A percentile compares a stretch with the other conserved stretches of the same genome.
Evolutionary conservation across 2,329 filamentous ascomycete species (phyloP).

Genomic region (Zymoseptoria brevis): DNA sequence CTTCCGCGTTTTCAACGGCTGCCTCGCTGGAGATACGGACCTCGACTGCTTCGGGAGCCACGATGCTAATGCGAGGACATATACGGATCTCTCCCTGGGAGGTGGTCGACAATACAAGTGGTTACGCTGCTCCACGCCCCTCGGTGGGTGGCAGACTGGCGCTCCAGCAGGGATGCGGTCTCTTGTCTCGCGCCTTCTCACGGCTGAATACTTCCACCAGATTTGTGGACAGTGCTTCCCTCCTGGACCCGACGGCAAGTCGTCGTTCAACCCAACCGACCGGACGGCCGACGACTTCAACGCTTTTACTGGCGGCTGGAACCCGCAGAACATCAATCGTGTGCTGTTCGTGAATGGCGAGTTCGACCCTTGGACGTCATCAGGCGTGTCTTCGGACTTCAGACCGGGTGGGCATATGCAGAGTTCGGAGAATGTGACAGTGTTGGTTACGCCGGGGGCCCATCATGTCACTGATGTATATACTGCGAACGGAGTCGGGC

Average conservation of each 20-base stretch:
- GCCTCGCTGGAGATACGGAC: slow-evolving; percentile 38
- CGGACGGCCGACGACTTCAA: slow-evolving; percentile 46
- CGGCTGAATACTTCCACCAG: slow-evolving; percentile 45
- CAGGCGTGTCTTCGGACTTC: neutral
- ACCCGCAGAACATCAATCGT: neutral
- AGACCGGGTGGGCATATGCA: neutral
- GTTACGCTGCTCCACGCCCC: slow-evolving; percentile 56
- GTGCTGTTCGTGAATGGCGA: neutral
- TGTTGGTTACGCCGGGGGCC: neutral
- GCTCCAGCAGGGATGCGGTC: slow-evolving; percentile 39
- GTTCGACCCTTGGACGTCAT: neutral
- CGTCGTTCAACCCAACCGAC: slow-evolving; percentile 33
- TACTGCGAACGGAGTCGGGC: neutral
- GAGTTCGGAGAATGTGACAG: neutral
- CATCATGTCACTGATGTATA: neutral
- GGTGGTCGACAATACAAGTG: slow-evolving; percentile 52
- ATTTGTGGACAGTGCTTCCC: slow-evolving; percentile 53
- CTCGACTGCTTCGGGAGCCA: slow-evolving; percentile 48
- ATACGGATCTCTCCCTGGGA: slow-evolving; percentile 40
- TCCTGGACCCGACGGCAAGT: slow-evolving; percentile 36
- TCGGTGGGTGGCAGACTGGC: slow-evolving; percentile 49
- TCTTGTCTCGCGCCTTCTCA: slow-evolving; percentile 47
- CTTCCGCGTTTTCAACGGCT: slow-evolving; percentile 26
- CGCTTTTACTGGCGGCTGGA: slow-evolving; percentile 49
- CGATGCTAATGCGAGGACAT: slow-evolving; percentile 43